Percentiles rank a stretch among this genome's conserved stretches.
phyloP scores from a whole-genome alignment of 345 rosid genomes.

The Hypericum androsaemum region DNA sequence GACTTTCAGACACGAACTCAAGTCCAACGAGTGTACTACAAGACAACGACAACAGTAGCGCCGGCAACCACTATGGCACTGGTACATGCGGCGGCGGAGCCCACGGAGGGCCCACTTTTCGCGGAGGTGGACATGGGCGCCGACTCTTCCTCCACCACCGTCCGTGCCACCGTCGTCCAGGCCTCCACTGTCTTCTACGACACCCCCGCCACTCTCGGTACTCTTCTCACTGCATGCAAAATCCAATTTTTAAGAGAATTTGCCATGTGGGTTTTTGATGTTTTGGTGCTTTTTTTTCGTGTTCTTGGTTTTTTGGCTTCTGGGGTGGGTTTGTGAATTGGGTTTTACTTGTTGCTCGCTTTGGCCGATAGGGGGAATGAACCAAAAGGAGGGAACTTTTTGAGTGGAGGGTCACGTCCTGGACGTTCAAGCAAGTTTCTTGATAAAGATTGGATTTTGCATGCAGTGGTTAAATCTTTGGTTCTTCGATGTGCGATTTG shows the following conservation, averaged over 20 bases:
- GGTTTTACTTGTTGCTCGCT: no score
- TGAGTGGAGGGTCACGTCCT: no score
- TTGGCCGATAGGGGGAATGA: no score
- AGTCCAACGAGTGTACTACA: not conserved
- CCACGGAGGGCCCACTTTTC: slow-evolving; percentile 33
- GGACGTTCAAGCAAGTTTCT: no score
- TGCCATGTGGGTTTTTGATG: not conserved
- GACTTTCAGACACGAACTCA: no score
- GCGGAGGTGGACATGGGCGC: slow-evolving; percentile 75
- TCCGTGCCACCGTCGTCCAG: slow-evolving; percentile 91
- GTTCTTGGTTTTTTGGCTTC: no score
- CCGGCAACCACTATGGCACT: slow-evolving; percentile 31
- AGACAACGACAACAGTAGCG: not conserved
- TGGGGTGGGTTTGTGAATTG: no score
- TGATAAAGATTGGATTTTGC: no score
- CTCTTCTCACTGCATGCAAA: not conserved
- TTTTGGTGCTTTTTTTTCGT: not conserved
- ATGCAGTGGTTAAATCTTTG: no score
- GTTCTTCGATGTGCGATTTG: no score
- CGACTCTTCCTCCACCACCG: slow-evolving; percentile 40
- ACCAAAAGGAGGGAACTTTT: no score
- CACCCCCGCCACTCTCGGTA: slow-evolving; percentile 83
- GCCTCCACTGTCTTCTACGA: slow-evolving; percentile 88
- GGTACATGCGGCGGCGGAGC: slow-evolving; percentile 26
- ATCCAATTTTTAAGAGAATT: no score